Evolutionary conservation across 352 stramenopile genomes (phyloP).

Genomic region (Pythium monospermum): DNA sequence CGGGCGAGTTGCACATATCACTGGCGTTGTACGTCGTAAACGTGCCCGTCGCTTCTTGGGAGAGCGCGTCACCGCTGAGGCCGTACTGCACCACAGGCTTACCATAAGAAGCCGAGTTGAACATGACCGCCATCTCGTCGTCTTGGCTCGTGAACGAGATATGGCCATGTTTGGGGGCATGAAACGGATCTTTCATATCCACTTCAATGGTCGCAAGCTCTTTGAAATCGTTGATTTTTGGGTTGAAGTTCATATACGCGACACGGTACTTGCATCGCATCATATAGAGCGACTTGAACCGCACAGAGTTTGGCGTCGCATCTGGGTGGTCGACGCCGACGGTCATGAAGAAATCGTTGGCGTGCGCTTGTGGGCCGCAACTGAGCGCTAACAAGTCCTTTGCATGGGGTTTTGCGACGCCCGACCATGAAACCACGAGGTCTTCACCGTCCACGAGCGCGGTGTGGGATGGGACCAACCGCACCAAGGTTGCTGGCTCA

Average conservation of each 20-base stretch:
- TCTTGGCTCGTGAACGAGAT: conserved; percentile 46
- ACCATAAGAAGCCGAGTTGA: conserved; percentile 59
- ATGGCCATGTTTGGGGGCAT: conserved; percentile 63
- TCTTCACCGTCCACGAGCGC: conserved; percentile 61
- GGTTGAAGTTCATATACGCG: conserved; percentile 55
- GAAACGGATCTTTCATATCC: conserved; percentile 51
- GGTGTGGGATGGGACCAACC: not conserved
- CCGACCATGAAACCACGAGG: conserved; percentile 63
- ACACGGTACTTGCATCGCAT: conserved; percentile 70
- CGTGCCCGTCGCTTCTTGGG: conserved; percentile 25
- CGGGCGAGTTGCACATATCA: conserved; percentile 62
- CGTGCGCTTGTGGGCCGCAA: conserved; percentile 47
- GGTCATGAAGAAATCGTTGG: conserved; percentile 48
- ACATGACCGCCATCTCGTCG: conserved; percentile 76
- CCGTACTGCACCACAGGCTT: conserved; percentile 50
- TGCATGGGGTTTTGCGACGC: conserved; percentile 36
- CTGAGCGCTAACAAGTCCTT: conserved; percentile 68
- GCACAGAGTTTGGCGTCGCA: conserved; percentile 30
- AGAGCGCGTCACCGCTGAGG: conserved; percentile 23
- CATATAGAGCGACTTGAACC: conserved; percentile 69
- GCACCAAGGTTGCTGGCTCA: not conserved
- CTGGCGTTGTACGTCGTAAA: conserved; percentile 59
- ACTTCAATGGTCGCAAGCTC: conserved; percentile 38
- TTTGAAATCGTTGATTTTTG: conserved; percentile 32
- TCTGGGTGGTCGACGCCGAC: conserved; percentile 27